Evolutionary conservation across 1,284 basidiomycete species (phyloP), one percentile per base, ranked within the genome.

Genomic region (Cutaneotrichosporon cavernicola): DNA sequence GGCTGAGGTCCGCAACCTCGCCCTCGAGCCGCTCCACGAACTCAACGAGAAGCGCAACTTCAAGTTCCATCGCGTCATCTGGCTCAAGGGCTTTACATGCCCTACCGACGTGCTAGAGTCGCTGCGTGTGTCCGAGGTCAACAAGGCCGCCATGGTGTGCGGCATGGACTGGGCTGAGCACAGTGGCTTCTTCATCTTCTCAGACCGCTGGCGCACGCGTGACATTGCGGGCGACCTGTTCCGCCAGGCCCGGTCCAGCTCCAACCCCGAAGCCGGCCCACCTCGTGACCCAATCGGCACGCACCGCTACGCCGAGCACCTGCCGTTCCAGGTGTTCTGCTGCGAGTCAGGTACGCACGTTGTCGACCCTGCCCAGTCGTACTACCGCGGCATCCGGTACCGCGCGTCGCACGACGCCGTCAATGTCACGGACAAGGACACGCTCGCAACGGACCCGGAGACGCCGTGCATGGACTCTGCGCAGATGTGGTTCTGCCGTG

Each of bases 121-220:
- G 21, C 87, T 97, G 75, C 88, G 92, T 68, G 89, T 97, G 65
- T 91, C 90, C 76, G 85, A 90, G 70, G 85, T 86, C 46, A 97
- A 97, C 76, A 87, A 92, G 71, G 94, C 94, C 0, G 91, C 92
- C 1, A 92, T 97, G 91, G 92, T 96, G 2, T 97, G 94, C 76
- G 92, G 93, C 30, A 97, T 97, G 94, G 94, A 97, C 77, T 97
- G 94, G 94, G 93, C 92, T 30, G 93, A 97, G 79, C 90, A 93
- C 76, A 91, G 93, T 70, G 92, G 92, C 0, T 90, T 92, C 81
- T 97, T 96, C 82, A 93, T 97, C 72, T 97, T 96, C 81, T 96
- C 93, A 30, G 94, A 96, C 80, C 86, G 94, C 65, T 97, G 94
- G 94, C 85, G 94, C 59, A 97, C 94, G 8, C 88, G 94, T 43